phyloP scores from a whole-genome alignment of 2,329 filamentous ascomycete genomes.

The Parafenestella ontariensis region DNA sequence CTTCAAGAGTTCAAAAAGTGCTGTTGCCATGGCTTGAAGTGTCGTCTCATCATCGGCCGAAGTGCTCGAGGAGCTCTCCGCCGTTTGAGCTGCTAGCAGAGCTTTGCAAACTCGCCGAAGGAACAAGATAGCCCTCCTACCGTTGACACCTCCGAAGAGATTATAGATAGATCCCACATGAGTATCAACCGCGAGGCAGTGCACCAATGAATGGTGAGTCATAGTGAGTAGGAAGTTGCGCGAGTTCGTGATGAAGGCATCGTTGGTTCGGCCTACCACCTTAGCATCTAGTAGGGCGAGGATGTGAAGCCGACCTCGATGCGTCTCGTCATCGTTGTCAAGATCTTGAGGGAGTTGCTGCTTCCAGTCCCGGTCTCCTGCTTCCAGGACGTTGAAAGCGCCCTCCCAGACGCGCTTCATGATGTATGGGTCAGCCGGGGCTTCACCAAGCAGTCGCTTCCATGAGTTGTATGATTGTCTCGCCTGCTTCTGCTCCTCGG shows the following conservation, averaged over 20 bases:
- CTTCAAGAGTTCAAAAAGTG: constrained; percentile 20
- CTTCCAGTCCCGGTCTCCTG: constrained; percentile 38
- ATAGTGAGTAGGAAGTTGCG: constrained; percentile 35
- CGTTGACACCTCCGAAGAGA: constrained; percentile 43
- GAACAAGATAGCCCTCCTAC: constrained; percentile 39
- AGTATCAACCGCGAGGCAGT: constrained; percentile 47
- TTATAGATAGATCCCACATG: constrained; percentile 43
- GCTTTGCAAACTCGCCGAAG: constrained; percentile 34
- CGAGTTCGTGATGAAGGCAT: constrained; percentile 6
- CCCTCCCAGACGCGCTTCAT: constrained; percentile 38
- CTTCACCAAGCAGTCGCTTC: constrained; percentile 33
- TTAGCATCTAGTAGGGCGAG: constrained; percentile 26
- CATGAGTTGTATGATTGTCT: constrained; percentile 36
- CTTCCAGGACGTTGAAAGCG: constrained; percentile 35
- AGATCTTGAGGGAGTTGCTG: constrained; percentile 44
- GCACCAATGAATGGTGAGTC: constrained; percentile 42
- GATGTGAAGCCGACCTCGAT: constrained; percentile 38
- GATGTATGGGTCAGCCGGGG: constrained; percentile 17
- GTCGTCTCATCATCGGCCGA: background rate
- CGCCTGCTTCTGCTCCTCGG: constrained; percentile 28
- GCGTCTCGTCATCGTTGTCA: constrained; percentile 32
- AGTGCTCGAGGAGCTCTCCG: background rate
- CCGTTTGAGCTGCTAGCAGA: constrained; percentile 1
- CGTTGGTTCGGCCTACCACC: no score
- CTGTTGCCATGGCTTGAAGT: constrained; percentile 10